Evolutionary conservation across 2,329 filamentous ascomycete genomes (phyloP), one percentile per base, ranked within the genome.

Genomic region (Cercospora nicotianae): DNA sequence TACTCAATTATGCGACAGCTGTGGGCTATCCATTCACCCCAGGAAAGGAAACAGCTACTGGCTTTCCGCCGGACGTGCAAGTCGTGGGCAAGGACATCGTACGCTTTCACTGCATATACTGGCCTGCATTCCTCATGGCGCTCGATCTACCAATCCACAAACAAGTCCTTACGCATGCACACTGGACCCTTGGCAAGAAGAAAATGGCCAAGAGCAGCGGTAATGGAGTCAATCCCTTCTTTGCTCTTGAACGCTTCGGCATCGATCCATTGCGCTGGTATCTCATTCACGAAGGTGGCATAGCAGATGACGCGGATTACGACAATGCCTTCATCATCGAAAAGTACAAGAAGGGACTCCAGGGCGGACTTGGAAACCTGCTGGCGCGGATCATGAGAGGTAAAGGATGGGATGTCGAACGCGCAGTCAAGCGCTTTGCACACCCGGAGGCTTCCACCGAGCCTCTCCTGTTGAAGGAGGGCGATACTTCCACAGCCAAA

Each of bases 181-280:
- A 99, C 79, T 99, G 96, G 95, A 96, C 93, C 13, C 89, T 99
- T 81, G 92, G 91, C 65, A 88, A 88, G 63, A 87, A 89, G 73
- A 99, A 99, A 80, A 99, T 99, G 94, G 94, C 94, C 69, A 99
- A 99, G 79, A 96, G 92, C 1, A 88, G 91, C 2, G 95, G 95
- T 70, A 97, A 97, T 77, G 94, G 96, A 1, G 94, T 99, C 53
- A 95, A 97, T 76, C 95, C 95, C 0, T 93, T 96, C 77, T 93
- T 93, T 73, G 95, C 95, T 12, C 86, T 98, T 59, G 90, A 97
- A 70, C 87, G 94, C 6, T 99, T 93, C 80, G 93, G 93, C 2
- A 84, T 93, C 4, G 96, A 99, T 78, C 86, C 89, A 0, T 89
- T 99, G 85, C 90, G 95, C 9, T 98, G 91, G 80, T 99, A 94